Percentiles rank a stretch among this genome's conserved stretches.
These are phyloP conservation scores for Neurospora sp. DNA, from an alignment of 495 filamentous ascomycete genomes.

Conservation along the genomic window DNA sequence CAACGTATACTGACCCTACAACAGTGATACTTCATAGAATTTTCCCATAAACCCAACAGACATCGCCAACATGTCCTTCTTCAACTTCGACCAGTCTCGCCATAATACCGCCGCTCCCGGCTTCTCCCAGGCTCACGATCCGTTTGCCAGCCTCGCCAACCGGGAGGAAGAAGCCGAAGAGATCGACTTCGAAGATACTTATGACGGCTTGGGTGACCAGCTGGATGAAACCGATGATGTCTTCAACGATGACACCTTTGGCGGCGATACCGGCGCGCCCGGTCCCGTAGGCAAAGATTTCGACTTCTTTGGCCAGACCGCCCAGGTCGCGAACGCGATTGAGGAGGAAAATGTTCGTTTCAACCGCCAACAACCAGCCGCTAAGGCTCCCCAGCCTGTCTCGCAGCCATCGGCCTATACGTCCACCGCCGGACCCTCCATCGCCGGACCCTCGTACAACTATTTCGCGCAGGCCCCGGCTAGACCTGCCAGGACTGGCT, in stretches of 20 bases:
- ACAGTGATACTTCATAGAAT: neutral
- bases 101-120: conserved; percentile 51
- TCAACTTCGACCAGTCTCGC: conserved; percentile 65
- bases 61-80: conserved; percentile 49
- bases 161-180: conserved; percentile 69
- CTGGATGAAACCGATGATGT: conserved; percentile 88
- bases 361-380: conserved; percentile 48
- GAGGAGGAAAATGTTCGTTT: conserved; percentile 84
- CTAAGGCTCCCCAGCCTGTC: conserved; percentile 23
- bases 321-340: conserved; percentile 71
- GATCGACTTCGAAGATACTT: conserved; percentile 94
- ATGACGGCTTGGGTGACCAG: conserved; percentile 88
- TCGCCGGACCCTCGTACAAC: conserved; percentile 18
- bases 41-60: neutral
- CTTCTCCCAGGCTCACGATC: conserved; percentile 76
- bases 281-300: conserved; percentile 75
- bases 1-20: neutral
- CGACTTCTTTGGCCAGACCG: conserved; percentile 91
- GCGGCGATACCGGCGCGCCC: conserved; percentile 28
- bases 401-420: conserved; percentile 20
- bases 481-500: conserved; percentile 62
- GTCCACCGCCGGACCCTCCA: conserved; percentile 1
- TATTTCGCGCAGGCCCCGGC: conserved; percentile 33
- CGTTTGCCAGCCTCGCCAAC: conserved; percentile 71
- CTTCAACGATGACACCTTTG: conserved; percentile 99